phyloP scores from a whole-genome alignment of 2,329 filamentous ascomycete genomes.

The Hypocrella siamensis region DNA sequence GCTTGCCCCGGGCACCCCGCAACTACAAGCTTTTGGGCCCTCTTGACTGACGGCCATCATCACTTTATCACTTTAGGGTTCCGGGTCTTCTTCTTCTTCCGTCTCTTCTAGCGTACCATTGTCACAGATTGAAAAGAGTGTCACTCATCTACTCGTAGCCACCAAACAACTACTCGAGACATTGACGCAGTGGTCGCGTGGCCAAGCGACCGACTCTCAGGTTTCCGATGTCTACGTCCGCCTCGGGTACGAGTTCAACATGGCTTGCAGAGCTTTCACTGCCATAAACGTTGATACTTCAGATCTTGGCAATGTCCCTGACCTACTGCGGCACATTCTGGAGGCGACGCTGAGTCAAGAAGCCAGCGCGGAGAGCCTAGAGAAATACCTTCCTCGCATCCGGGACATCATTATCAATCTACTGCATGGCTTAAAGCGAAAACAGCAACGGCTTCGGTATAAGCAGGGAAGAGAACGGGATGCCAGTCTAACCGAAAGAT shows the following conservation, averaged over 20 bases:
- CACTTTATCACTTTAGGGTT: background rate
- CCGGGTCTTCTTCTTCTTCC: background rate
- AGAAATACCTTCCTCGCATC: conserved; percentile 85
- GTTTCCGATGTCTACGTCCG: conserved; percentile 98
- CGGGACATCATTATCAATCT: conserved; percentile 98
- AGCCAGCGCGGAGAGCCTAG: conserved; percentile 81
- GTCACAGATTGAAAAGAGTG: conserved; percentile 97
- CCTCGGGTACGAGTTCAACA: conserved; percentile 97
- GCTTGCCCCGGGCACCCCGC: no score
- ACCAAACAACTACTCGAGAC: conserved; percentile 97
- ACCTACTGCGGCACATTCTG: conserved; percentile 75
- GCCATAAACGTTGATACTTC: conserved; percentile 92
- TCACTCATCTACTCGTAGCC: conserved; percentile 90
- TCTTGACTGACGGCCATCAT: no score
- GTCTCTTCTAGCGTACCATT: conserved; percentile 53
- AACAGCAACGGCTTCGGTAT: conserved; percentile 73
- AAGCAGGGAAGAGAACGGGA: conserved; percentile 43
- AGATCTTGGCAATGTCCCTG: conserved; percentile 89
- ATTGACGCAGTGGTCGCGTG: conserved; percentile 91
- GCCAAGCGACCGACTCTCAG: conserved; percentile 79
- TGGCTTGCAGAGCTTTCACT: conserved; percentile 91
- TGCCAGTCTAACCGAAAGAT: conserved; percentile 28
- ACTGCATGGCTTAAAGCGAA: conserved; percentile 88
- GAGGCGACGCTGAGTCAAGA: conserved; percentile 95
- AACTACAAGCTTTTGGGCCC: no score